Evolutionary conservation across 2,329 filamentous ascomycete genomes (phyloP).

Genomic region (Helotiales sp.): DNA sequence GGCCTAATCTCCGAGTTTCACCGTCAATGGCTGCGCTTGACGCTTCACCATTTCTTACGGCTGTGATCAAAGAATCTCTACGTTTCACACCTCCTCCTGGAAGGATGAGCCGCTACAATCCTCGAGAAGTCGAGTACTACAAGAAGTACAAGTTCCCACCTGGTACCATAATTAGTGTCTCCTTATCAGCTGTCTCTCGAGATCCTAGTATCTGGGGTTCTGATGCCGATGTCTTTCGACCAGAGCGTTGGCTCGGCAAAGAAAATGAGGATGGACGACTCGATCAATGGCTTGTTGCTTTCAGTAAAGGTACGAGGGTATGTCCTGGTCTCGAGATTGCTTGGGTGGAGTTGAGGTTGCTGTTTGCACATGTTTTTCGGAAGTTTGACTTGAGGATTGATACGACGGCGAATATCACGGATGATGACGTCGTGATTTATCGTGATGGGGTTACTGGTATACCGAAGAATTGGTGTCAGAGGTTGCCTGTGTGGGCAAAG

Average conservation of each 20-base stretch:
- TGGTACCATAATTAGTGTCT: neutral
- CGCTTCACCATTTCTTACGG: neutral
- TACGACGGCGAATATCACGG: neutral
- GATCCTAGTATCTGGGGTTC: slow-evolving; percentile 1
- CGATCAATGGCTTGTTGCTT: neutral
- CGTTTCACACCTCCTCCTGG: neutral
- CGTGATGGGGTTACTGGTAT: neutral
- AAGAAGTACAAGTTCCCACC: neutral
- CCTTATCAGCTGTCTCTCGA: neutral
- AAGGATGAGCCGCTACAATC: neutral
- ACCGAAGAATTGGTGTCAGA: slow-evolving; percentile 3
- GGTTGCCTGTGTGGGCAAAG: slow-evolving; percentile 1
- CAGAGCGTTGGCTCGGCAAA: slow-evolving; percentile 1
- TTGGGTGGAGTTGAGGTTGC: slow-evolving; percentile 1
- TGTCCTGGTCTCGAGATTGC: neutral
- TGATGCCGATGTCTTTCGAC: neutral
- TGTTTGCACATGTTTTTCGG: slow-evolving; percentile 1
- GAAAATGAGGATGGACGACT: neutral
- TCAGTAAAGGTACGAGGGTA: neutral
- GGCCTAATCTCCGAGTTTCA: neutral
- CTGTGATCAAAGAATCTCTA: neutral
- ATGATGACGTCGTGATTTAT: slow-evolving; percentile 1
- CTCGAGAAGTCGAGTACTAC: neutral
- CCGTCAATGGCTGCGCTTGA: slow-evolving; percentile 2
- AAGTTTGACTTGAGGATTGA: slow-evolving; percentile 4